phyloP scores from a whole-genome alignment of 129 eudicot genomes.

The sunflower (Helianthus annuus) region DNA sequence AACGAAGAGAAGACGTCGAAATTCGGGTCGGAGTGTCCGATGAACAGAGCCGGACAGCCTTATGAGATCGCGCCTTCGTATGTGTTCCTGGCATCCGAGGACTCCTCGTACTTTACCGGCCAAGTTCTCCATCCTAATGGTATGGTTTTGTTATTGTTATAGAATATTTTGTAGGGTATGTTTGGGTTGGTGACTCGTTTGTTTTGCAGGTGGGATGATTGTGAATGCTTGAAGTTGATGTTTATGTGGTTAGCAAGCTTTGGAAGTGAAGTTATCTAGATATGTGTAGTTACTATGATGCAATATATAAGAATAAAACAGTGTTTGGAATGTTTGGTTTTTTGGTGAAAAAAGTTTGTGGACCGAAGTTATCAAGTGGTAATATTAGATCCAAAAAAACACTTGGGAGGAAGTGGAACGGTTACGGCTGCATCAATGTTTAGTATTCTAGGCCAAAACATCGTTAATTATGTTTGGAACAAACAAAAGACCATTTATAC shows the following conservation, averaged over 20 bases:
- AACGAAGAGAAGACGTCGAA: slow-evolving; percentile 46
- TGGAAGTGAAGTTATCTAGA: not conserved
- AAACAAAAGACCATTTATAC: too few relatives aligned
- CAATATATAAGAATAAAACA: not conserved
- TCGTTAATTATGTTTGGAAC: too few relatives aligned
- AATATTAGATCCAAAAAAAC: too few relatives aligned
- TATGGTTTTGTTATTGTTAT: not conserved
- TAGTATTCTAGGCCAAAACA: too few relatives aligned
- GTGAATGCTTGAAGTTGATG: slow-evolving; percentile 40
- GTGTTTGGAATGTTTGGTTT: too few relatives aligned
- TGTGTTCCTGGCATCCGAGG: slow-evolving; percentile 73
- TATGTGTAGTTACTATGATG: not conserved
- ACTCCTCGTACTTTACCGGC: slow-evolving; percentile 80
- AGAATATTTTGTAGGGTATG: not conserved
- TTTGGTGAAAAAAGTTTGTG: too few relatives aligned
- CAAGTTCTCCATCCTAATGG: slow-evolving; percentile 94
- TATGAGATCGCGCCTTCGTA: slow-evolving; percentile 66
- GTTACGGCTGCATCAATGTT: too few relatives aligned
- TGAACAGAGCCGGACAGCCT: slow-evolving; percentile 89
- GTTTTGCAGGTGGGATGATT: slow-evolving; percentile 52
- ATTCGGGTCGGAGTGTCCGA: slow-evolving; percentile 75
- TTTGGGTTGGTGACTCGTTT: not conserved
- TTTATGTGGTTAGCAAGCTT: not conserved
- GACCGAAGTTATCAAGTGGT: too few relatives aligned
- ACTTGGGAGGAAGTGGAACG: too few relatives aligned